Evolutionary conservation across 164 flowering plant species (phyloP).

Genomic region (Umbilicus rupestris): DNA sequence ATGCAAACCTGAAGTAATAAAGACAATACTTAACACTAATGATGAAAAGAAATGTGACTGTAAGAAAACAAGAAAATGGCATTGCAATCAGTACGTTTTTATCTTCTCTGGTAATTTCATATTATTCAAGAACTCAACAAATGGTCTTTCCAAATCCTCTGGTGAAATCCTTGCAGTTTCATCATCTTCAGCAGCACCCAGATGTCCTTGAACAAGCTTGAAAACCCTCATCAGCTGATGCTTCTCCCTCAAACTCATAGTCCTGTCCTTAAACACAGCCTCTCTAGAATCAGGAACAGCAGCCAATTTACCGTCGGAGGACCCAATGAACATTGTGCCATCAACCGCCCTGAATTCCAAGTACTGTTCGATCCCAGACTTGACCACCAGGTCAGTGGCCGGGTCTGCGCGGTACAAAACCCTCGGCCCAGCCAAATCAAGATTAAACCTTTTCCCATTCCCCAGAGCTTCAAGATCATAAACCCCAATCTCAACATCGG

Average conservation of each 20-base stretch:
- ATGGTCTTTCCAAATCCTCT: constrained; percentile 78
- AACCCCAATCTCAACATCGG: constrained; percentile 38
- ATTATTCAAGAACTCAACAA: constrained; percentile 56
- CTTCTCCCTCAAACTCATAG: constrained; percentile 54
- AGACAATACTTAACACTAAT: background rate
- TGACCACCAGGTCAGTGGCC: constrained; percentile 47
- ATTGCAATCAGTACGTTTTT: constrained; percentile 57
- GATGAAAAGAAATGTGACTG: constrained; percentile 24
- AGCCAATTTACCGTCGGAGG: constrained; percentile 26
- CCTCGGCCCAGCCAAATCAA: constrained; percentile 75
- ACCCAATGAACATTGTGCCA: constrained; percentile 37
- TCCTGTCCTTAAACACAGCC: constrained; percentile 63
- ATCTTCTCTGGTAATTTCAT: constrained; percentile 66
- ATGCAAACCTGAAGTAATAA: background rate
- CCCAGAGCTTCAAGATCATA: constrained; percentile 18
- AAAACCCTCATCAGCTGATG: constrained; percentile 68
- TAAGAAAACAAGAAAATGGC: constrained; percentile 37
- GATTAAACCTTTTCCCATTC: constrained; percentile 39
- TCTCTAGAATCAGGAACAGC: constrained; percentile 71
- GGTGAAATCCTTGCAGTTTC: constrained; percentile 33
- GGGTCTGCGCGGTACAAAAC: constrained; percentile 68
- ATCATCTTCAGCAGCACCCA: constrained; percentile 10
- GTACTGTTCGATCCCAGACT: constrained; percentile 50
- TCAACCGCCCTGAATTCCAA: constrained; percentile 78
- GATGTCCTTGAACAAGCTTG: constrained; percentile 53